Base-by-base conservation (phyloP, 192 early-diverging fungal species). In the Coemansia asiatica region DNA sequence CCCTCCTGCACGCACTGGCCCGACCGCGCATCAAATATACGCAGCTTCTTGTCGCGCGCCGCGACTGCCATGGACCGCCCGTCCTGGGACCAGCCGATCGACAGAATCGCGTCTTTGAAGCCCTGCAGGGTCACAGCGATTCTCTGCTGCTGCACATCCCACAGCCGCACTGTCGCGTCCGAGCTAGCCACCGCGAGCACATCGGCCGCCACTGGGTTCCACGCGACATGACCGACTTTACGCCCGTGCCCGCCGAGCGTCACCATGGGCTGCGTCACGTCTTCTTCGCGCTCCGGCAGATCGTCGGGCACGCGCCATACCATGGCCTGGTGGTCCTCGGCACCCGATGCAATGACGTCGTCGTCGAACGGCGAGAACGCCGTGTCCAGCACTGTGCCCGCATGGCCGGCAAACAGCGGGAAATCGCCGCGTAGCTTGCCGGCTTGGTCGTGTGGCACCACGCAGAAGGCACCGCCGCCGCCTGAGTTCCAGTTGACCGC, bases 351-450 rank as follows among this genome's bases (percentile, higher is more conserved):
- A 68, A 99, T 86, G 57, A 99, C 82, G 79, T 96, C 87, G 76
- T 99, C 97, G 65, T 98, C 97, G 83, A 97, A 99, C 26, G 95
- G 96, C 71, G 95, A 92, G 66, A 98, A 99, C 69, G 93, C 93
- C 19, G 96, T 99, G 78, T 99, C 97, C 57, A 99, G 84, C 21
- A 99, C 97, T 18, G 97, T 89, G 7, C 88, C 95, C 10, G 91
- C 88, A 69, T 99, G 97, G 27, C 93, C 96, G 63, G 89, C 88
- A 62, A 93, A 95, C n/a, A 97, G 81, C 1, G 97, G 96, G 56
- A 90, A 87, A 50, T 89, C 88, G 65, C 93, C 92, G 29, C 89
- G 86, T 33, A 96, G 83, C 84, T 99, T 99, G 69, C 97, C 97
- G 0, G 62, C 60, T 46, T 69, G 25, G 22, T 54, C 19, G 19